These are phyloP conservation scores for Saccharomyces hybrid DNA, from an alignment of 1,139 yeast genomes.

Conservation along the genomic window DNA sequence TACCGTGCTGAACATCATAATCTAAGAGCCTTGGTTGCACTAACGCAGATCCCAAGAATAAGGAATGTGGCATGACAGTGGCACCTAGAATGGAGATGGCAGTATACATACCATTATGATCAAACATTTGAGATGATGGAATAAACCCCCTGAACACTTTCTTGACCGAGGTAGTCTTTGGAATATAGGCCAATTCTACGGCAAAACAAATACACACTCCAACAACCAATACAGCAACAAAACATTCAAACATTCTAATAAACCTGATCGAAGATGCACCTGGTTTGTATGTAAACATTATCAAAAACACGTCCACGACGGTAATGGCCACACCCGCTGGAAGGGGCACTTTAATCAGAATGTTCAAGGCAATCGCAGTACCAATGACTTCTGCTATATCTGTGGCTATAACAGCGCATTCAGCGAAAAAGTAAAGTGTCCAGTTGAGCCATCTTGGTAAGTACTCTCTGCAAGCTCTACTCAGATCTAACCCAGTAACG, in stretches of 20 bases:
- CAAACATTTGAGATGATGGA: constrained; percentile 58
- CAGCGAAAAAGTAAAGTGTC: constrained; percentile 59
- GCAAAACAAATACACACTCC: constrained; percentile 69
- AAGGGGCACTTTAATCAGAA: constrained; percentile 57
- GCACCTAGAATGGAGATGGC: constrained; percentile 78
- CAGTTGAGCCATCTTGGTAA: constrained; percentile 56
- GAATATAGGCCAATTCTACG: constrained; percentile 53
- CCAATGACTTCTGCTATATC: constrained; percentile 86
- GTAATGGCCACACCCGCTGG: constrained; percentile 76
- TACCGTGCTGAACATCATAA: constrained; percentile 44
- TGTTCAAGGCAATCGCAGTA: constrained; percentile 75
- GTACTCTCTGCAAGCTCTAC: constrained; percentile 57
- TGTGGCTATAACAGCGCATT: constrained; percentile 73
- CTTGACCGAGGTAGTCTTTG: constrained; percentile 40
- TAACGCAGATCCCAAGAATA: constrained; percentile 66
- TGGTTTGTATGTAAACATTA: constrained; percentile 66
- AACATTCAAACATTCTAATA: constrained; percentile 56
- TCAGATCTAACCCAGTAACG: constrained; percentile 71
- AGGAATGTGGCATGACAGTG: constrained; percentile 76
- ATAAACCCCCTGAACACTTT: constrained; percentile 61
- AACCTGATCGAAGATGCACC: constrained; percentile 58
- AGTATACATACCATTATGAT: constrained; percentile 57
- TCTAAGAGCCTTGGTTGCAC: constrained; percentile 67
- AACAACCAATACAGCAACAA: constrained; percentile 58
- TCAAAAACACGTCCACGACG: constrained; percentile 62